phyloP scores from a whole-genome alignment of 805 yeast species.

The Kuraishia hungarica region DNA sequence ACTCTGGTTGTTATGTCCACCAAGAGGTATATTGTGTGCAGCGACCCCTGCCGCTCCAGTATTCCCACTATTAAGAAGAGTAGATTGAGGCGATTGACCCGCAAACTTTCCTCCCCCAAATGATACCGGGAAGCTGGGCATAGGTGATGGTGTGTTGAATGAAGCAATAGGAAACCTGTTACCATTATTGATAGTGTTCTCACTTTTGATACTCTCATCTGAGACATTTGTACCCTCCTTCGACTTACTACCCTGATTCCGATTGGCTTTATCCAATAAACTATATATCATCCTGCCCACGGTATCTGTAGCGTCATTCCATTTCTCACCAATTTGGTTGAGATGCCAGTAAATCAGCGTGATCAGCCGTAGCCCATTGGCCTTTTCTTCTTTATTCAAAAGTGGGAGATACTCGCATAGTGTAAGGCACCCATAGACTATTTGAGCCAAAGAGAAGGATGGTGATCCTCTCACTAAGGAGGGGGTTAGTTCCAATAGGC shows the following conservation, averaged over 20 bases:
- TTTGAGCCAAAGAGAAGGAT: constrained; percentile 38
- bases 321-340: constrained; percentile 45
- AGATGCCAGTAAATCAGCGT: constrained; percentile 51
- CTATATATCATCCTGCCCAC: constrained; percentile 47
- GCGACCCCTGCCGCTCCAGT: not conserved
- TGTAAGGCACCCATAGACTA: constrained; percentile 46
- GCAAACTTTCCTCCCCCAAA: not conserved
- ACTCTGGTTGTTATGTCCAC: too few relatives aligned
- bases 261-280: constrained; percentile 35
- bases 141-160: not conserved
- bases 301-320: constrained; percentile 52
- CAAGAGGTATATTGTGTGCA: not conserved
- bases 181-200: not conserved
- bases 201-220: not conserved
- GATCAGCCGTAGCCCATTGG: constrained; percentile 34
- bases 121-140: not conserved
- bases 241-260: not conserved
- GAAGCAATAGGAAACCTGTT: not conserved
- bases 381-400: constrained; percentile 30
- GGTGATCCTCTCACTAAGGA: constrained; percentile 48
- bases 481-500: constrained; percentile 34
- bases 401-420: constrained; percentile 37
- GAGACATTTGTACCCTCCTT: too few relatives aligned
- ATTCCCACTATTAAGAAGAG: not conserved
- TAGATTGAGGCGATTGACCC: not conserved